Percentiles rank a stretch among this genome's conserved stretches.
Conservation (phyloP, 2,329 filamentous ascomycete species). For the Xylaria sp. region DNA sequence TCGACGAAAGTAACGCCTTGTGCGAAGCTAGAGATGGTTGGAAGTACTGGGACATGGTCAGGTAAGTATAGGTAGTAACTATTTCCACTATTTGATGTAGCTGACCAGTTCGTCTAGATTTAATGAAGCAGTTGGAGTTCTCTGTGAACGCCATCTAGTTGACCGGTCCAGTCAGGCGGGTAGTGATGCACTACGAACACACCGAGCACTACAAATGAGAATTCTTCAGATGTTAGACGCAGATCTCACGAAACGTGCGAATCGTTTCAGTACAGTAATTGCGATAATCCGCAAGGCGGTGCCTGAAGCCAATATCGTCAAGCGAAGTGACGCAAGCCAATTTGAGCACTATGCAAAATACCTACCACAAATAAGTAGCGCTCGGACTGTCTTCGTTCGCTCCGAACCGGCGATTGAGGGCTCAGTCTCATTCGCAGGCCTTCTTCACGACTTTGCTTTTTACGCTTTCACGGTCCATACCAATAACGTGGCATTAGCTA, state of each 20-base stretch:
- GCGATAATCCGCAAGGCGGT: not conserved
- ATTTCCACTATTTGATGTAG: not conserved
- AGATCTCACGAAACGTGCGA: not conserved
- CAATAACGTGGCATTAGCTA: no score
- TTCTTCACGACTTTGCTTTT: no score
- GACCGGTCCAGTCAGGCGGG: not conserved
- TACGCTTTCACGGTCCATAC: no score
- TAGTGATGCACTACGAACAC: not conserved
- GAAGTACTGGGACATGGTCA: not conserved
- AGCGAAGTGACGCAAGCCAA: not conserved
- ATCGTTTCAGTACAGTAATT: not conserved
- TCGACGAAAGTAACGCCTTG: not conserved
- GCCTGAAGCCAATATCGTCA: not conserved
- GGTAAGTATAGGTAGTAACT: not conserved
- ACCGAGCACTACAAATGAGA: not conserved
- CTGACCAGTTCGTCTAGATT: not conserved
- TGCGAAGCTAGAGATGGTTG: not conserved
- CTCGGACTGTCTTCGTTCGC: no score
- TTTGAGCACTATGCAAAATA: not conserved
- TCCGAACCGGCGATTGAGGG: no score
- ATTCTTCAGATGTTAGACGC: not conserved
- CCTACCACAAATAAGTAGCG: not conserved
- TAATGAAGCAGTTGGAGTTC: not conserved
- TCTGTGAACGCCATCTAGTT: not conserved
- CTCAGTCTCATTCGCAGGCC: no score